These are phyloP conservation scores for Colletotrichum sp. DNA, from an alignment of 2,329 filamentous ascomycete species.

Conservation along the genomic window DNA sequence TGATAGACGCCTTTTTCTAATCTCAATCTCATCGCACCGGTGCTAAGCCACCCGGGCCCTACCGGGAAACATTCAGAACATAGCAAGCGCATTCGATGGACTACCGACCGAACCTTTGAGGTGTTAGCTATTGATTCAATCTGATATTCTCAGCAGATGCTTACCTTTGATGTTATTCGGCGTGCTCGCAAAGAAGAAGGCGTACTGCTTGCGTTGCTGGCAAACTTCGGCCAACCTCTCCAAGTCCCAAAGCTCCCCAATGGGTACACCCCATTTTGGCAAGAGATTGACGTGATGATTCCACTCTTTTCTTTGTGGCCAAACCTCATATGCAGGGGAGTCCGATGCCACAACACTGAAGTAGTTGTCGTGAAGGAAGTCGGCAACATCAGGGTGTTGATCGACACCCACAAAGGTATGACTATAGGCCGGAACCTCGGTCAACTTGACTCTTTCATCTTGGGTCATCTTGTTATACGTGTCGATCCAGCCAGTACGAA, in stretches of 20 bases:
- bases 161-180: not conserved
- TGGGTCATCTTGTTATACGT: not conserved
- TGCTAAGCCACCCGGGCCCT: not conserved
- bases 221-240: not conserved
- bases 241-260: not conserved
- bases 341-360: not conserved
- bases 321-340: not conserved
- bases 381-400: not conserved
- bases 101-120: not conserved
- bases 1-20: not conserved
- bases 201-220: not conserved
- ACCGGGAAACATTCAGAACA: not conserved
- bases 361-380: not conserved
- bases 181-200: not conserved
- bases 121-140: not conserved
- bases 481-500: not conserved
- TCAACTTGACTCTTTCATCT: not conserved
- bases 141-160: not conserved
- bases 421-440: not conserved
- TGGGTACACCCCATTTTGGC: not conserved
- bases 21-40: not conserved
- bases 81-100: not conserved
- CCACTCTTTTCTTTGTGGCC: not conserved
- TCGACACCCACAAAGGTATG: not conserved
- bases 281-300: not conserved